These are phyloP conservation scores for Oenanthe sinensis DNA, from an alignment of 129 eudicot genomes.

Conservation along the genomic window DNA sequence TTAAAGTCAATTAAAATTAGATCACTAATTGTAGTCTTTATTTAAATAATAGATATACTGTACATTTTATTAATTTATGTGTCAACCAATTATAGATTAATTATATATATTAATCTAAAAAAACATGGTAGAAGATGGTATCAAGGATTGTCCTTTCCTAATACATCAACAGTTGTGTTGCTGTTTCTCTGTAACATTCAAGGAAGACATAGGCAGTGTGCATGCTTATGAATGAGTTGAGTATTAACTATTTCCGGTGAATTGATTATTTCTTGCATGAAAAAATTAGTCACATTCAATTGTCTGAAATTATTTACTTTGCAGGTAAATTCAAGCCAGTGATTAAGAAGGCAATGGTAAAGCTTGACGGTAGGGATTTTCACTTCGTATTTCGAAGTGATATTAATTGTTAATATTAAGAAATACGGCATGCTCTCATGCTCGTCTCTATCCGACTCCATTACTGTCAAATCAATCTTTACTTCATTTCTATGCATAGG, in stretches of 20 bases:
- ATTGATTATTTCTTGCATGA: not conserved
- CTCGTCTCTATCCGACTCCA: not conserved
- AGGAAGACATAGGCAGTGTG: no score
- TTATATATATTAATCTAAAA: no score
- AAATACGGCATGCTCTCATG: not conserved
- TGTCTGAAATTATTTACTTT: conserved; percentile 6
- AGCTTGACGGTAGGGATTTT: conserved; percentile 63
- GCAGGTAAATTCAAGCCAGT: conserved; percentile 95
- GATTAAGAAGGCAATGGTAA: conserved; percentile 99
- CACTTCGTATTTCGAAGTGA: no score
- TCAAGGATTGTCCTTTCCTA: not conserved
- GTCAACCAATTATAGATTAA: not conserved
- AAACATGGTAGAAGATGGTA: not conserved
- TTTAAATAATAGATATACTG: no score
- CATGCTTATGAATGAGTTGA: not conserved
- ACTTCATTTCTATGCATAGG: not conserved
- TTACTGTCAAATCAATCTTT: conserved; percentile 1
- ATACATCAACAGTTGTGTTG: not conserved
- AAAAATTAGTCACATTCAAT: not conserved
- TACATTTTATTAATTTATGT: no score
- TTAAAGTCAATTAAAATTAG: not conserved
- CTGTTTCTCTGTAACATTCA: not conserved
- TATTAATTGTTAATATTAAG: no score
- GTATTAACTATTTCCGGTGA: not conserved
- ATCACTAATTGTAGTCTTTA: not conserved